Base-by-base conservation (phyloP, 768 basidiomycete species). In the Amanita exitialis region DNA sequence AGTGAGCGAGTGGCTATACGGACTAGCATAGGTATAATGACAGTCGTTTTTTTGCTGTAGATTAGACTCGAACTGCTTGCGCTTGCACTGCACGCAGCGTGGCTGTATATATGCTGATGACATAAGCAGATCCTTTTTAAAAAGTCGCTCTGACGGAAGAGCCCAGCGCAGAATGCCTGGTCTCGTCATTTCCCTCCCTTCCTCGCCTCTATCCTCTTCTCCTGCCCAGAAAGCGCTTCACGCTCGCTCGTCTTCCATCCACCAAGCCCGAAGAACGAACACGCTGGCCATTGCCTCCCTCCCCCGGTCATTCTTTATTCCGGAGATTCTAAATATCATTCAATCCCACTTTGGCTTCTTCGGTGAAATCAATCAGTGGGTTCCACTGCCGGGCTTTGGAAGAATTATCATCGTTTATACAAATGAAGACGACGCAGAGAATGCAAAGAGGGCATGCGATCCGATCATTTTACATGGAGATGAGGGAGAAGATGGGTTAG, bases 291-390 rank as follows among this genome's bases (percentile, higher is more conserved):
- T 98, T 44, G 82, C 93, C 1, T 74, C 79, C 2, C 67, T 98
- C 0, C 90, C 92, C 3, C 76, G 71, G 30, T 68, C 76, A 1
- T 90, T 93, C 64, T 95, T 97, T 69, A 74, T 83, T 32, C 82
- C 84, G 5, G 58, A 74, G 0, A 75, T 87, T 53, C 73, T 92
- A 20, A 66, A 75, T 9, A 76, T 86, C 15, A 71, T 97, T 20
- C 75, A 70, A 37, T 66, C 73, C 18, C 84, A 94, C 61, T 97
- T 98, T 62, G 71, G 70, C 3, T 61, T 73, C 2, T 93, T 85
- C 57, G 95, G 96, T 15, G 69, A 75, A 21, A 80, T 99, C n/a
- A 82, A 87, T 59, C 78, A 84, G 58, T 99, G 94, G 93, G 90
- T 87, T 0, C 91, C 92, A 3, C 66, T 98, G 4, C 79, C 77